Evolutionary conservation across 2,329 filamentous ascomycete genomes (phyloP).

Genomic region (Trichoderma semiorbis): DNA sequence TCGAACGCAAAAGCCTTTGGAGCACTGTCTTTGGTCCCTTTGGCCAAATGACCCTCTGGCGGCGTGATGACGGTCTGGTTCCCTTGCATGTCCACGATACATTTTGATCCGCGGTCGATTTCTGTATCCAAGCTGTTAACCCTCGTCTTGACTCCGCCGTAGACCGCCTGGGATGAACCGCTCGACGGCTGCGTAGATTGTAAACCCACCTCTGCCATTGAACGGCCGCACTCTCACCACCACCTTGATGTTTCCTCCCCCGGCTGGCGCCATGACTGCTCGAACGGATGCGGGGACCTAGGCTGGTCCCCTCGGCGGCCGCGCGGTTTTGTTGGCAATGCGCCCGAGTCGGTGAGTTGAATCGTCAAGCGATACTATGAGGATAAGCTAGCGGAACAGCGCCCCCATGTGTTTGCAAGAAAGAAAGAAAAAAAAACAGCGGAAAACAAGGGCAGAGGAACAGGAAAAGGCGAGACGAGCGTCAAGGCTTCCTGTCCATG

Average conservation of each 20-base stretch:
- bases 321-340: constrained; percentile 26
- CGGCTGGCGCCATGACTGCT: constrained; percentile 47
- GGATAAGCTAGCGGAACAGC: background rate
- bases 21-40: constrained; percentile 66
- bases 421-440: background rate
- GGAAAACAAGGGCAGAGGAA: background rate
- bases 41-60: constrained; percentile 60
- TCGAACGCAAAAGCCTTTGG: constrained; percentile 93
- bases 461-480: background rate
- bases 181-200: background rate
- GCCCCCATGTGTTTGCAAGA: background rate
- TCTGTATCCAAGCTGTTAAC: constrained; percentile 50
- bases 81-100: constrained; percentile 94
- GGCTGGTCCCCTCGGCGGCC: constrained; percentile 32
- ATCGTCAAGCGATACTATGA: background rate
- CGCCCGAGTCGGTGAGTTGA: constrained; percentile 24
- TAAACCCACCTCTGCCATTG: constrained; percentile 77
- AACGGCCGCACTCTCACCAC: constrained; percentile 96
- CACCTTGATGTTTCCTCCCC: constrained; percentile 98
- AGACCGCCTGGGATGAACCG: background rate
- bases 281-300: constrained; percentile 34
- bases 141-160: background rate
- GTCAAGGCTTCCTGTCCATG: constrained; percentile 21
- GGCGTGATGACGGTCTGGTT: constrained; percentile 82
- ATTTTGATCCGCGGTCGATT: constrained; percentile 87